Percentiles rank a stretch among this genome's conserved stretches.
Conservation (phyloP, 176 grass and related monocot species). For the Phoenix dactylifera region DNA sequence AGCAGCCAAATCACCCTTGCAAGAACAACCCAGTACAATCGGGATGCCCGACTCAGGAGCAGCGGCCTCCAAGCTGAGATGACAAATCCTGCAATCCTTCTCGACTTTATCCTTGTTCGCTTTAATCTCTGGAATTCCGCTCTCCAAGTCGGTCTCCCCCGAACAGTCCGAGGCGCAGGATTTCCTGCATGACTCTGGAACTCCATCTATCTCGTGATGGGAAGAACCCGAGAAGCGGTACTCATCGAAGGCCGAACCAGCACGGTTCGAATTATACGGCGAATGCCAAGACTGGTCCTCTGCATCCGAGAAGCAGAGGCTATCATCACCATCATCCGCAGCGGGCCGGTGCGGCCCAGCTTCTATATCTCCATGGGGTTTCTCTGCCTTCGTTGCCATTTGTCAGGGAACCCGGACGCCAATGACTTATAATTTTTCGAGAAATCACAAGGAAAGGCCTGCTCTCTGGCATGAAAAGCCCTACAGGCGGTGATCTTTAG, state of each 20-base stretch:
- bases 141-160: neutral
- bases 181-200: neutral
- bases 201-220: neutral
- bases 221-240: neutral
- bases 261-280: neutral
- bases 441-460: too few relatives aligned
- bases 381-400: neutral
- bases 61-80: neutral
- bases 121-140: neutral
- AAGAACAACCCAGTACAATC: conserved; percentile 1
- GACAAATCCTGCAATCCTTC: conserved; percentile 1
- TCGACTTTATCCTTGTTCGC: neutral
- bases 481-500: too few relatives aligned
- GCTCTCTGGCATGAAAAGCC: too few relatives aligned
- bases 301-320: neutral
- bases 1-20: neutral
- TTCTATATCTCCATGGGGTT: neutral
- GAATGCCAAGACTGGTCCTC: neutral
- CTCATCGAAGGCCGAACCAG: neutral
- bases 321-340: neutral
- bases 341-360: neutral
- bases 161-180: neutral
- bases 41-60: neutral
- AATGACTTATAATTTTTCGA: too few relatives aligned
- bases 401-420: too few relatives aligned